Evolutionary conservation across 257 asterid species (phyloP), one percentile per base, ranked within the genome.

Genomic region (Datura wrightii): DNA sequence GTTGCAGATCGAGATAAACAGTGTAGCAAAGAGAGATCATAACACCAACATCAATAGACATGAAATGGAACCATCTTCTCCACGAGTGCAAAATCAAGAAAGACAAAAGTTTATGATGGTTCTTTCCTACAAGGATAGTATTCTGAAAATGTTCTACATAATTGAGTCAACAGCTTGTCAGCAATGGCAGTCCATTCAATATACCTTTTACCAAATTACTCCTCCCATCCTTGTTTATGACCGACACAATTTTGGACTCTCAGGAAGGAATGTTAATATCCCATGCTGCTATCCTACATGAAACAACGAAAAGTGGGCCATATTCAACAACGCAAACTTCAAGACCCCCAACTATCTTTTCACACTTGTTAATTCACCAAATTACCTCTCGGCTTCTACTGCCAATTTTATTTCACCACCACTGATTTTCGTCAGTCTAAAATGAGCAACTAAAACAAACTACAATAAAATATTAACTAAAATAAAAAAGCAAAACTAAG

Each of bases 71-170:
- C 80, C 14, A 14, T 66, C 56, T 44, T 46, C 53, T 72, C 56
- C 58, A 70, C 19, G 80, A 72, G 39, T 2, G 79, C 54, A 70
- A 72, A 72, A 46, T 72, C 80, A 46, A 72, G 58, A 72, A 70
- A 74, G n/a, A 72, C n/a, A 46, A n/a, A 48, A 31, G 59, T 24
- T 48, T 48, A 74, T 48, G 42, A 11, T 74, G 60, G 0, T 74
- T 11, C 42, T 74, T 50, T 74, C 81, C 42, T 48, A 74, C 37
- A 48, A 7, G 42, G 24, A 48, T 24, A 7, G 41, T 48, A 19
- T 48, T 48, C 55, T 48, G 6, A 10, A 42, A 9, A 24, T 19
- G 3, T 74, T 74, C 19, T 24, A 2, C n/a, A 48, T 6, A 72
- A 72, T n/a, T 72, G 55, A 72, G 58, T 74, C 16, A 3, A 72